Evolutionary conservation across 768 basidiomycete genomes (phyloP).

Genomic region (Panus rudis): DNA sequence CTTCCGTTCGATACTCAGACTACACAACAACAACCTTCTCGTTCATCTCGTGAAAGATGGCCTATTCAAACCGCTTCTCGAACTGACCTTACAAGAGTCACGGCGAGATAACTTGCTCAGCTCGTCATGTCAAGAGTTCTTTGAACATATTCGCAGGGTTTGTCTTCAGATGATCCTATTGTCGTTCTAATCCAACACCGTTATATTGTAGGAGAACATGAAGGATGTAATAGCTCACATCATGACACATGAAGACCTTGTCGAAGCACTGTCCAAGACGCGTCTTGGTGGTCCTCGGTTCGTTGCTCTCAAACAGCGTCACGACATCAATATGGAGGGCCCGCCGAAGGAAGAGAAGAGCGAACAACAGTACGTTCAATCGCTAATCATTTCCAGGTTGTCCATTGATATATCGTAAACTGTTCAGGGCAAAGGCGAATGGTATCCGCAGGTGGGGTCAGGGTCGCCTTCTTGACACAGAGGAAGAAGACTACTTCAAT

Average conservation of each 20-base stretch:
- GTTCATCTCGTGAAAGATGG: constrained; percentile 79
- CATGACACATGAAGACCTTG: constrained; percentile 67
- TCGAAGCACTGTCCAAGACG: constrained; percentile 57
- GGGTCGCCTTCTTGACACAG: constrained; percentile 52
- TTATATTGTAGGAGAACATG: constrained; percentile 68
- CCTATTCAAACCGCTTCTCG: constrained; percentile 74
- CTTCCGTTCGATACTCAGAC: constrained; percentile 78
- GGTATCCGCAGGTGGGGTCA: constrained; percentile 24
- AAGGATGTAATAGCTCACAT: constrained; percentile 79
- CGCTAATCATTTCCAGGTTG: too few relatives aligned
- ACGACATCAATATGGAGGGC: constrained; percentile 91
- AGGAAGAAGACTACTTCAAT: constrained; percentile 95
- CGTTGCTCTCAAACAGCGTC: constrained; percentile 64
- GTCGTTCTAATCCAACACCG: neutral
- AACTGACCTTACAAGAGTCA: constrained; percentile 78
- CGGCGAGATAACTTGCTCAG: constrained; percentile 86
- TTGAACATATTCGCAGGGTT: constrained; percentile 86
- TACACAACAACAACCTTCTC: constrained; percentile 72
- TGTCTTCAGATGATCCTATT: constrained; percentile 17
- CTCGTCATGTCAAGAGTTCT: constrained; percentile 93
- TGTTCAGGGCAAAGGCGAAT: constrained; percentile 9
- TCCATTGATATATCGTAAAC: too few relatives aligned
- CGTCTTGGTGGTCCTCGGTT: constrained; percentile 63
- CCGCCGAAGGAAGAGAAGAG: constrained; percentile 47
- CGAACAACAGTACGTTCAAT: constrained; percentile 50